Conservation (phyloP, 140 eudicot genomes). For the Ambrosia hybrid region DNA sequence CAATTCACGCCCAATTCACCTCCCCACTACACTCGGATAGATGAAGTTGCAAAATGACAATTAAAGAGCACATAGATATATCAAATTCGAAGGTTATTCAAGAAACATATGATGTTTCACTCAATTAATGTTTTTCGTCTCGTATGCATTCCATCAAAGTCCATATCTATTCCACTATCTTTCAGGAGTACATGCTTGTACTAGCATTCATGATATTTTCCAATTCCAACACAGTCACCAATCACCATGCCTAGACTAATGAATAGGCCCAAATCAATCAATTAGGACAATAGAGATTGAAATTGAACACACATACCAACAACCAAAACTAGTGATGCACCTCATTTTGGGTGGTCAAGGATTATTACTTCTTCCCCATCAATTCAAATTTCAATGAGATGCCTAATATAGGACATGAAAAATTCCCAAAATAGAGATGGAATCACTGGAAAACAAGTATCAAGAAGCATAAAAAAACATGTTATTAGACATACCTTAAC, state of each 20-base stretch:
- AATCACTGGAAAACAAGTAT: background rate
- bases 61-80: too few species aligned
- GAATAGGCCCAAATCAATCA: constrained; percentile 15
- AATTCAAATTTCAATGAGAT: constrained; percentile 13
- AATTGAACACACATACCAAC: background rate
- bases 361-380: constrained; percentile 15
- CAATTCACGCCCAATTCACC: too few species aligned
- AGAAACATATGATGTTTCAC: background rate
- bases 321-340: constrained; percentile 6
- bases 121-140: background rate
- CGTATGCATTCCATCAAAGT: background rate
- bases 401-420: background rate
- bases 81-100: background rate
- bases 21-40: too few species aligned
- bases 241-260: constrained; percentile 12
- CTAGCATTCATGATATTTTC: constrained; percentile 3
- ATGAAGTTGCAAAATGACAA: too few species aligned
- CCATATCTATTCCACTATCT: background rate
- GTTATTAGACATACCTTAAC: background rate
- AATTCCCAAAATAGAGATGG: constrained; percentile 8
- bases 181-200: constrained; percentile 18
- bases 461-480: constrained; percentile 6
- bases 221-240: background rate
- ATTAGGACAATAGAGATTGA: constrained; percentile 16
- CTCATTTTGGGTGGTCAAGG: constrained; percentile 15